Percentiles rank a stretch among this genome's conserved stretches.
Conservation (phyloP, 129 eudicot species). For the Chrysanthemum makinoi region DNA sequence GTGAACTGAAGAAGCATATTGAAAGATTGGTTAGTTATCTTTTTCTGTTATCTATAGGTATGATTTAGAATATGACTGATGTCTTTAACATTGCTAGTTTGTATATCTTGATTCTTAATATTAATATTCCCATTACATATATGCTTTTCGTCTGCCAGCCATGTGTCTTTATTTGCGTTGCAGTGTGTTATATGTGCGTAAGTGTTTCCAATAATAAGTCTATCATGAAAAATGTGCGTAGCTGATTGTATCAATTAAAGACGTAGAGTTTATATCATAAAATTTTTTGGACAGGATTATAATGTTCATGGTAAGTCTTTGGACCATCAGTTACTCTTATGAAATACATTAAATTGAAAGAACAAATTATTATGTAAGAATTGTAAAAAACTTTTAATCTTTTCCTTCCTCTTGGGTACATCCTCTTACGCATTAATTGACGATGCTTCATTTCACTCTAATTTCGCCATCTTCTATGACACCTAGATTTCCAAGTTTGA, state of each 20-base stretch:
- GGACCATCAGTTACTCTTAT: not conserved
- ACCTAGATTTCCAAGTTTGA: conserved; percentile 71
- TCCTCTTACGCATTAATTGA: conserved; percentile 27
- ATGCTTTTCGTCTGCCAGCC: not conserved
- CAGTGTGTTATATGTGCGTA: not conserved
- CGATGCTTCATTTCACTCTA: conserved; percentile 53
- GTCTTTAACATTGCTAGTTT: too few relatives aligned
- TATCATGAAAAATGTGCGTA: too few relatives aligned
- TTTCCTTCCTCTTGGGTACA: not conserved
- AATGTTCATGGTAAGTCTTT: not conserved
- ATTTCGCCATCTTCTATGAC: conserved; percentile 59
- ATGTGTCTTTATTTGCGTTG: not conserved
- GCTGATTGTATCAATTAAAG: too few relatives aligned
- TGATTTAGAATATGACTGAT: too few relatives aligned
- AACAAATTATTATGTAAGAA: not conserved
- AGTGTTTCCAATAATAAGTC: not conserved
- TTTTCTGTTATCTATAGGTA: too few relatives aligned
- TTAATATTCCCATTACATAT: not conserved
- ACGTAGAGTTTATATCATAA: not conserved
- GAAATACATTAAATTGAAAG: not conserved
- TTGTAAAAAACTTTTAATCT: not conserved
- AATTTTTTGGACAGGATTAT: not conserved
- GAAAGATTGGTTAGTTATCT: too few relatives aligned
- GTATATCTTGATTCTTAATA: too few relatives aligned
- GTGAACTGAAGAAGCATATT: too few relatives aligned